Conservation (phyloP, 2,329 filamentous ascomycete genomes). For the Cylindrodendrum hubeiense region DNA sequence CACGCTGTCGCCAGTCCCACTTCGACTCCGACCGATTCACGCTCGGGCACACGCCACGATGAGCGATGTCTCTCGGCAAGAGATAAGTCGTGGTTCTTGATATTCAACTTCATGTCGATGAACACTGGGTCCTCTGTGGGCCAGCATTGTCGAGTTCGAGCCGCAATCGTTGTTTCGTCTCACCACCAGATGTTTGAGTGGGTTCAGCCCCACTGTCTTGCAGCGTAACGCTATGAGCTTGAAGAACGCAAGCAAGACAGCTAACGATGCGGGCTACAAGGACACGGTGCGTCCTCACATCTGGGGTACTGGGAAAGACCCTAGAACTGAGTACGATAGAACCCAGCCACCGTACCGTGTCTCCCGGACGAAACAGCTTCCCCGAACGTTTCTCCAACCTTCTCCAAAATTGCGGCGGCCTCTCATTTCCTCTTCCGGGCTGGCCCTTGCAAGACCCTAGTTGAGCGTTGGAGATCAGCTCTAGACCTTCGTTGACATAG, state of each 20-base stretch:
- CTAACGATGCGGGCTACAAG: constrained; percentile 30
- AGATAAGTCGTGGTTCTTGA: constrained; percentile 9
- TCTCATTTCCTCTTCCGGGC: constrained; percentile 28
- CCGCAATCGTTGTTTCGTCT: constrained; percentile 20
- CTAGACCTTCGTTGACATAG: constrained; percentile 17
- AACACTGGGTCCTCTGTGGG: constrained; percentile 1
- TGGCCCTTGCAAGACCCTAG: constrained; percentile 30
- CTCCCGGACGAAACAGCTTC: constrained; percentile 10
- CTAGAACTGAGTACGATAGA: not conserved
- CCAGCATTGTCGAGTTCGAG: not conserved
- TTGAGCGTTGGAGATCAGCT: constrained; percentile 36
- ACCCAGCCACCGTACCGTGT: not conserved
- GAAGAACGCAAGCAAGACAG: constrained; percentile 33
- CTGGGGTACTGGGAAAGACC: constrained; percentile 26
- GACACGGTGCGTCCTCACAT: constrained; percentile 22
- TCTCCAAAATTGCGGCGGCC: constrained; percentile 17
- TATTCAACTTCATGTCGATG: constrained; percentile 22
- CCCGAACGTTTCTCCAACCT: constrained; percentile 25
- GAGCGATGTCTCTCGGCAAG: constrained; percentile 10
- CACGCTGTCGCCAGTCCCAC: constrained; percentile 36
- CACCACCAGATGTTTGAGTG: constrained; percentile 28
- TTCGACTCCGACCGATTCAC: constrained; percentile 27
- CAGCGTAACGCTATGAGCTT: constrained; percentile 28
- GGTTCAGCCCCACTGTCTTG: constrained; percentile 37
- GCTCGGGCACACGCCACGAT: constrained; percentile 9